A percentile compares a stretch with the other conserved stretches of the same genome.
These are phyloP conservation scores for Phaeosphaeria sp. DNA, from an alignment of 2,329 filamentous ascomycete genomes.

Conservation along the genomic window DNA sequence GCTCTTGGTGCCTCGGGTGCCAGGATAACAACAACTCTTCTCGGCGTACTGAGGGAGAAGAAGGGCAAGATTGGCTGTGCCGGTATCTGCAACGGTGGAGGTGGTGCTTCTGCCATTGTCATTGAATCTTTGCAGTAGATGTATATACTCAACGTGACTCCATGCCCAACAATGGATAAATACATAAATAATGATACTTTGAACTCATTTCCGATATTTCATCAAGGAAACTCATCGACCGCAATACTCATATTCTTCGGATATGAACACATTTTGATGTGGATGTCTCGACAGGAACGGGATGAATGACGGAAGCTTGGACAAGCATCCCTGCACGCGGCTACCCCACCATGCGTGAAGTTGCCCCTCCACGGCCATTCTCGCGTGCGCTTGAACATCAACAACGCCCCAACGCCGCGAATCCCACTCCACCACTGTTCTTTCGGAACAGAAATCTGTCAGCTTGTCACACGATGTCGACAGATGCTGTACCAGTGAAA, in stretches of 20 bases:
- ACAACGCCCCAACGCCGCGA: slow-evolving; percentile 4
- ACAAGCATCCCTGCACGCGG: not conserved
- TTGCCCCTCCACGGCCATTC: slow-evolving; percentile 14
- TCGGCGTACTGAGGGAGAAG: slow-evolving; percentile 87
- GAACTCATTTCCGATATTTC: no score
- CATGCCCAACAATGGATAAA: slow-evolving; percentile 9
- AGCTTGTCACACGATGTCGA: slow-evolving; percentile 23
- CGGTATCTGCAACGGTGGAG: slow-evolving; percentile 97
- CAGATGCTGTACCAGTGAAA: slow-evolving; percentile 56
- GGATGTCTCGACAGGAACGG: not conserved
- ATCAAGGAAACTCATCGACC: no score
- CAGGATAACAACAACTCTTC: slow-evolving; percentile 87
- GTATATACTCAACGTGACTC: not conserved
- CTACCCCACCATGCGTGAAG: slow-evolving; percentile 8
- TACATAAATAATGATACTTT: slow-evolving; percentile 1
- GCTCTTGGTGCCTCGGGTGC: slow-evolving; percentile 93
- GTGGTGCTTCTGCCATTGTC: slow-evolving; percentile 91
- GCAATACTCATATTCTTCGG: no score
- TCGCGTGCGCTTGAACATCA: slow-evolving; percentile 17
- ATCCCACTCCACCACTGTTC: not conserved
- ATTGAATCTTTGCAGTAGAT: slow-evolving; percentile 67
- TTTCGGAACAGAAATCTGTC: not conserved
- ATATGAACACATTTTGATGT: not conserved
- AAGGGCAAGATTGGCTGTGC: slow-evolving; percentile 92
- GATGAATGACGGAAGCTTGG: not conserved